Evolutionary conservation across 1,284 basidiomycete genomes (phyloP).

Genomic region (Cystobasidium sp.): DNA sequence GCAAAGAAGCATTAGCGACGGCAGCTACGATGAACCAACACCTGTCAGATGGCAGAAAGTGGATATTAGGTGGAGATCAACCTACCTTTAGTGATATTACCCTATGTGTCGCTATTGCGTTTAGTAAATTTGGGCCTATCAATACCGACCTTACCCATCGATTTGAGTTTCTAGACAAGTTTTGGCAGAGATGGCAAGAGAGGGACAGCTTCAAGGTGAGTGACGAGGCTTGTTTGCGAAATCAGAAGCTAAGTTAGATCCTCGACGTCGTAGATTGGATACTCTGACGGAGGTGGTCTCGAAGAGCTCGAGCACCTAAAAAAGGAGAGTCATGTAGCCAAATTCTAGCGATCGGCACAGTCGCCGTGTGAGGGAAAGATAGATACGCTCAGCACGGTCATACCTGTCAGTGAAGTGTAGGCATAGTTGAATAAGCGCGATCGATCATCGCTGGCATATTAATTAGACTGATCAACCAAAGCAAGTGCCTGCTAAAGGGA

Average conservation of each 20-base stretch:
- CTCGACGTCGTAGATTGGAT: background rate
- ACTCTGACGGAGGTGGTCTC: conserved; percentile 24
- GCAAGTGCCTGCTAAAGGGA: background rate
- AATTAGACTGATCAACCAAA: conserved; percentile 15
- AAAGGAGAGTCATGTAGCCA: background rate
- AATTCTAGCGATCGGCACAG: too few relatives aligned
- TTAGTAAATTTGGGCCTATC: conserved; percentile 37
- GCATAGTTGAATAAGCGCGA: too few relatives aligned
- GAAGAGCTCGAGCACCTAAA: conserved; percentile 27
- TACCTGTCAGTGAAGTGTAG: too few relatives aligned
- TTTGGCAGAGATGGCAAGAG: conserved; percentile 40
- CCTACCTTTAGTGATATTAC: conserved; percentile 29
- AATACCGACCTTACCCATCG: conserved; percentile 34
- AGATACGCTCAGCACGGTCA: too few relatives aligned
- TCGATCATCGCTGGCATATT: background rate
- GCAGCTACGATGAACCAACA: conserved; percentile 11
- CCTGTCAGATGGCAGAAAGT: conserved; percentile 20
- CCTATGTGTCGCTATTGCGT: conserved; percentile 31
- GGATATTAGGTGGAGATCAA: conserved; percentile 30
- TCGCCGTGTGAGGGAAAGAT: too few relatives aligned
- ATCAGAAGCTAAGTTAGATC: background rate
- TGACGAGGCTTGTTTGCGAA: background rate
- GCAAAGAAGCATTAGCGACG: conserved; percentile 38
- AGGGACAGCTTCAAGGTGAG: conserved; percentile 31
- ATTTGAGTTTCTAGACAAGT: conserved; percentile 30